Conservation (phyloP, 768 basidiomycete genomes). For the Sporobolomyces pararoseus region DNA sequence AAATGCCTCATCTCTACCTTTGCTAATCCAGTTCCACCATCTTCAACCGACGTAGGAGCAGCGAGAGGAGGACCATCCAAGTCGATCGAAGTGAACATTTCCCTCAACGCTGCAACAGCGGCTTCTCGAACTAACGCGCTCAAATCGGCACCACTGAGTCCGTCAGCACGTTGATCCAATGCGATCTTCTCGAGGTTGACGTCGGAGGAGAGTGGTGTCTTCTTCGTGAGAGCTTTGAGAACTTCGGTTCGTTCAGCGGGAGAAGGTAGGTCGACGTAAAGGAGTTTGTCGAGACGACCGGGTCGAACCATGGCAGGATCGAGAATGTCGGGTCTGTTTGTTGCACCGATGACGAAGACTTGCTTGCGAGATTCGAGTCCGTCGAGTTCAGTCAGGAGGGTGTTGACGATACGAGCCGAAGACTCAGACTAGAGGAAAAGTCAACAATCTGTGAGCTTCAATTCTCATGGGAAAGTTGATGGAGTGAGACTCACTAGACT, state of each 20-base stretch:
- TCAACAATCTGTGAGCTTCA: too few relatives aligned
- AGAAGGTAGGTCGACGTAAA: slow-evolving; percentile 95
- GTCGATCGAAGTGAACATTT: slow-evolving; percentile 54
- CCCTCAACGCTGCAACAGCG: slow-evolving; percentile 52
- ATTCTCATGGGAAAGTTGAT: background rate
- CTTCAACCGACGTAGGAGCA: slow-evolving; percentile 34
- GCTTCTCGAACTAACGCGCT: slow-evolving; percentile 88
- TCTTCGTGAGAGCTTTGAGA: slow-evolving; percentile 70
- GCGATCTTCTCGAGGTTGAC: slow-evolving; percentile 68
- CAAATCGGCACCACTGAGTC: slow-evolving; percentile 93
- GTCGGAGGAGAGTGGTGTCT: slow-evolving; percentile 62
- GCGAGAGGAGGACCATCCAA: slow-evolving; percentile 74
- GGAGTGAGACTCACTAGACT: slow-evolving; percentile 60
- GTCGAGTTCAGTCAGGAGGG: slow-evolving; percentile 88
- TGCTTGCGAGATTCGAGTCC: slow-evolving; percentile 55
- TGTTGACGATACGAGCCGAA: slow-evolving; percentile 74
- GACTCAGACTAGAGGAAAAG: slow-evolving; percentile 27
- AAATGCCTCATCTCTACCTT: slow-evolving; percentile 68
- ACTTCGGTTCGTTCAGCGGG: slow-evolving; percentile 77
- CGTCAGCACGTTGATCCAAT: slow-evolving; percentile 61
- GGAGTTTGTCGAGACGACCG: slow-evolving; percentile 87
- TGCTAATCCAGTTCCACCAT: slow-evolving; percentile 48
- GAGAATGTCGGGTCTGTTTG: slow-evolving; percentile 89
- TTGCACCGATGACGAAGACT: slow-evolving; percentile 93
- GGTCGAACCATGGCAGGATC: slow-evolving; percentile 86